Evolutionary conservation across 2,329 filamentous ascomycete species (phyloP).

Genomic region (Talaromyces sp.): DNA sequence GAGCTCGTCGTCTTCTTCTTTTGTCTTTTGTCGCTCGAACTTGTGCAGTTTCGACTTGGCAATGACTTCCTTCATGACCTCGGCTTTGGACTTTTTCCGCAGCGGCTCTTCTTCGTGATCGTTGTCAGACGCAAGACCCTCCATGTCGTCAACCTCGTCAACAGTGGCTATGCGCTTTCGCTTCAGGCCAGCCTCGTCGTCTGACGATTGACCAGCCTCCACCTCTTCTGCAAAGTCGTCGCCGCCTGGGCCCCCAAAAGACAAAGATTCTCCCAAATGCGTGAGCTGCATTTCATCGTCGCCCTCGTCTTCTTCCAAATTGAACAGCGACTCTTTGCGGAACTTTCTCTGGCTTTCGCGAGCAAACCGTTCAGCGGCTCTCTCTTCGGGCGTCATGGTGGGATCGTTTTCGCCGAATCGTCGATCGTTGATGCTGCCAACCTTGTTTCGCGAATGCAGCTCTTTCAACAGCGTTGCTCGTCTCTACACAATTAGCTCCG

Average conservation of each 20-base stretch:
- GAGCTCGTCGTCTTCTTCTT: slow-evolving; percentile 89
- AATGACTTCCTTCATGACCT: slow-evolving; percentile 97
- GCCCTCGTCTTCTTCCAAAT: slow-evolving; percentile 73
- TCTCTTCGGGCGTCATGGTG: slow-evolving; percentile 87
- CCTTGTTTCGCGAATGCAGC: slow-evolving; percentile 82
- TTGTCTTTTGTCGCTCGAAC: slow-evolving; percentile 84
- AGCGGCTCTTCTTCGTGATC: slow-evolving; percentile 60
- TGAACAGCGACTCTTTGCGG: slow-evolving; percentile 76
- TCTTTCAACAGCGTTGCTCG: slow-evolving; percentile 81
- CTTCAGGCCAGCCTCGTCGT: slow-evolving; percentile 45
- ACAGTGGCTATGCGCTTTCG: slow-evolving; percentile 41
- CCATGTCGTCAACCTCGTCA: slow-evolving; percentile 38
- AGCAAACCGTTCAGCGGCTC: slow-evolving; percentile 85
- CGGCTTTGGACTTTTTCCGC: slow-evolving; percentile 88
- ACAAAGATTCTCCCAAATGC: slow-evolving; percentile 72
- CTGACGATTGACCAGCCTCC: slow-evolving; percentile 41
- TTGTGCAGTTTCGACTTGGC: slow-evolving; percentile 95
- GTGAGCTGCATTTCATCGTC: slow-evolving; percentile 67
- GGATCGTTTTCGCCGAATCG: slow-evolving; percentile 95
- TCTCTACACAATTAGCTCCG: slow-evolving; percentile 45
- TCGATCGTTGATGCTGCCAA: slow-evolving; percentile 85
- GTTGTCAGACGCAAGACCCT: slow-evolving; percentile 37
- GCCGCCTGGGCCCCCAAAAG: slow-evolving; percentile 54
- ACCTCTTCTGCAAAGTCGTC: slow-evolving; percentile 79
- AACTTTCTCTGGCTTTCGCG: slow-evolving; percentile 75